Evolutionary conservation across 176 grass and related monocot genomes (phyloP).

Genomic region (Alopecurus myosuroides): DNA sequence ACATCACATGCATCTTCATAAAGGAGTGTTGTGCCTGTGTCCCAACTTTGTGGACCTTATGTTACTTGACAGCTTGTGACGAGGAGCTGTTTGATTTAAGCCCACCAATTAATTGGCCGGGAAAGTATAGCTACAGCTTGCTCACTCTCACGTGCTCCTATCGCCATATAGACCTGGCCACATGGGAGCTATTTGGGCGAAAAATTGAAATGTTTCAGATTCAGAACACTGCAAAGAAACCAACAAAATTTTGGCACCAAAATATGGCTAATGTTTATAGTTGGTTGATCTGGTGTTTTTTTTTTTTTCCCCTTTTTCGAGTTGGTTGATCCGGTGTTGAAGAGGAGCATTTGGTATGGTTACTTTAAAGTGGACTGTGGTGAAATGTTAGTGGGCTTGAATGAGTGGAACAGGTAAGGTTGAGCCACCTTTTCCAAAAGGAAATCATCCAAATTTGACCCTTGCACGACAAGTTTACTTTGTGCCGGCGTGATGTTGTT

Average conservation of each 20-base stretch:
- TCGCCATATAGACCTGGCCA: not conserved
- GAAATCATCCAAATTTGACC: constrained; percentile 28
- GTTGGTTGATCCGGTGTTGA: not conserved
- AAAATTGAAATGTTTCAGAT: not conserved
- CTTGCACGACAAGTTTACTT: constrained; percentile 27
- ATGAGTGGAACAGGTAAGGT: constrained; percentile 34
- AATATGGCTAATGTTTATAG: not conserved
- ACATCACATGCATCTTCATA: constrained; percentile 30
- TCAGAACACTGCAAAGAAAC: not conserved
- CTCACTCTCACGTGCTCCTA: constrained; percentile 10
- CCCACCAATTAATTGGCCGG: constrained; percentile 18
- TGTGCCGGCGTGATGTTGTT: constrained; percentile 9
- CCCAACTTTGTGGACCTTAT: constrained; percentile 24
- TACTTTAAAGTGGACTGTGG: not conserved
- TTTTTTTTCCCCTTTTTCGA: too few species aligned
- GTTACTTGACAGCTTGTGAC: constrained; percentile 29
- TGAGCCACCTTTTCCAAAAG: constrained; percentile 8
- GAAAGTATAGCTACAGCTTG: constrained; percentile 14
- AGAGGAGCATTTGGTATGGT: not conserved
- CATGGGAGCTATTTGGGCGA: not conserved
- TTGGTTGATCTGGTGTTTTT: not conserved
- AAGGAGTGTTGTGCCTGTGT: constrained; percentile 18
- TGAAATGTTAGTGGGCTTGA: constrained; percentile 16
- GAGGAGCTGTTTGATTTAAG: not conserved
- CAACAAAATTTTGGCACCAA: not conserved